Percentiles rank a stretch among this genome's conserved stretches.
Conservation (phyloP, 768 basidiomycete species). For the Panaeolus papilionaceus region DNA sequence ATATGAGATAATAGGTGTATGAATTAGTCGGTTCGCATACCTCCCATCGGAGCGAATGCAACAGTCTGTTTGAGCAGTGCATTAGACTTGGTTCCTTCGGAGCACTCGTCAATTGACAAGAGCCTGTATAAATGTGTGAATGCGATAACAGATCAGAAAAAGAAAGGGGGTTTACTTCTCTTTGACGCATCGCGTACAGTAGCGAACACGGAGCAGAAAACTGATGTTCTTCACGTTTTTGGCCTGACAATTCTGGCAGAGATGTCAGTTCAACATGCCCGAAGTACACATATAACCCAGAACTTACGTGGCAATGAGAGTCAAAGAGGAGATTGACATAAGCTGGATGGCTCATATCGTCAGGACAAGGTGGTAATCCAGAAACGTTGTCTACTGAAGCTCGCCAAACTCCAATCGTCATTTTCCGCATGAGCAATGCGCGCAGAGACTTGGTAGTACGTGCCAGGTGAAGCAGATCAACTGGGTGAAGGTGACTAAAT, state of each 20-base stretch:
- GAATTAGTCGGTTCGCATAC: background rate
- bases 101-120: slow-evolving; percentile 3
- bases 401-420: slow-evolving; percentile 33
- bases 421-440: slow-evolving; percentile 30
- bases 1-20: background rate
- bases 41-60: slow-evolving; percentile 17
- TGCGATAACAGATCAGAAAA: background rate
- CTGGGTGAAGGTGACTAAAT: slow-evolving; percentile 39
- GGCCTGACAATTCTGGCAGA: slow-evolving; percentile 29
- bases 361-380: slow-evolving; percentile 29
- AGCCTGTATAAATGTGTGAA: background rate
- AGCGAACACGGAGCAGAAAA: slow-evolving; percentile 33
- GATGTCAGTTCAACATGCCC: background rate
- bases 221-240: slow-evolving; percentile 30
- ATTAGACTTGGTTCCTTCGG: background rate
- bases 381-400: slow-evolving; percentile 21
- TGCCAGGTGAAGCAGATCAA: slow-evolving; percentile 44
- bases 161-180: slow-evolving; percentile 22
- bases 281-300: background rate
- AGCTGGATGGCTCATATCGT: slow-evolving; percentile 31
- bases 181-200: slow-evolving; percentile 34
- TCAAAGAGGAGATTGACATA: slow-evolving; percentile 31
- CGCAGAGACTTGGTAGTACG: slow-evolving; percentile 47
- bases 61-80: slow-evolving; percentile 21
- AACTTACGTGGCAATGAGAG: slow-evolving; percentile 30